Conservation (phyloP, 768 basidiomycete genomes). For the Amanita exitialis region DNA sequence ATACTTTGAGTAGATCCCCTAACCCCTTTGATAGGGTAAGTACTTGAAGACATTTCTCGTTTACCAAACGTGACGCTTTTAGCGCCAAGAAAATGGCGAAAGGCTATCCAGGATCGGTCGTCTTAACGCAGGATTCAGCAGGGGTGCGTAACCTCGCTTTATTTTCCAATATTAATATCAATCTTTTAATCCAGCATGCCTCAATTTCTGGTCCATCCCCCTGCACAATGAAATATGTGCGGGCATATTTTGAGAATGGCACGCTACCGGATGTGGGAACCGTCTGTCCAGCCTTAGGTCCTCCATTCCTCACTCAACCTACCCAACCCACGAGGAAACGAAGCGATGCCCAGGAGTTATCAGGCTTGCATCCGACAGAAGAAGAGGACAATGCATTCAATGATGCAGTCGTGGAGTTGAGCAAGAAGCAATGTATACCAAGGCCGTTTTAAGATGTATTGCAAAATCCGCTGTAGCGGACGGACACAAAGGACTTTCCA, state of each 20-base stretch:
- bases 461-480: no score
- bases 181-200: slow-evolving; percentile 8
- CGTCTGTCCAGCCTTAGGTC: background rate
- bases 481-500: background rate
- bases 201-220: slow-evolving; percentile 10
- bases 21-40: slow-evolving; percentile 11
- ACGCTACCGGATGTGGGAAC: background rate
- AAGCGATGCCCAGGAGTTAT: slow-evolving; percentile 1
- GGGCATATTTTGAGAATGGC: no score
- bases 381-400: background rate
- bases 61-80: background rate
- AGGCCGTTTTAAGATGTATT: no score
- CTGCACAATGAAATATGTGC: slow-evolving; percentile 10
- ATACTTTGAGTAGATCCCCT: slow-evolving; percentile 9
- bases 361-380: background rate
- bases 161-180: background rate
- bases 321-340: background rate
- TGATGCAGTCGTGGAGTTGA: background rate
- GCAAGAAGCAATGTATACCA: no score
- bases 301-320: background rate
- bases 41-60: background rate
- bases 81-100: slow-evolving; percentile 13
- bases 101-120: slow-evolving; percentile 12
- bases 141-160: background rate
- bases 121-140: slow-evolving; percentile 8